Conservation (phyloP, 345 rosid species). For the Corchorus capsularis region DNA sequence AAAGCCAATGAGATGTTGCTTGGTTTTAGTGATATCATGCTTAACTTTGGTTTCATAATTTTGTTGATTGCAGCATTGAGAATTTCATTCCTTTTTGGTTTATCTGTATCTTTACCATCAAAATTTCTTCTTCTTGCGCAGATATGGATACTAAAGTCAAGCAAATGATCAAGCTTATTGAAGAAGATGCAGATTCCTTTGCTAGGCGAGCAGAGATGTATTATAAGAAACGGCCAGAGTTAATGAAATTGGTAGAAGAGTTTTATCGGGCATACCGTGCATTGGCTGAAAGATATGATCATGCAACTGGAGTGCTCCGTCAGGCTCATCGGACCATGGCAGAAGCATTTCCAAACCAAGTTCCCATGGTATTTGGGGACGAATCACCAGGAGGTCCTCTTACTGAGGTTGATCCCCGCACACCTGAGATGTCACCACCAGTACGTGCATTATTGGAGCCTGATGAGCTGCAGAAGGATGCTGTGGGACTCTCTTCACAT, state of each 20-base stretch:
- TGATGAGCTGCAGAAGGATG: slow-evolving; percentile 61
- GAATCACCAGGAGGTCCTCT: slow-evolving; percentile 54
- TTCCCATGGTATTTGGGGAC: slow-evolving; percentile 62
- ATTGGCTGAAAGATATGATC: slow-evolving; percentile 95
- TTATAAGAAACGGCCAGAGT: slow-evolving; percentile 95
- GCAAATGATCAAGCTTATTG: slow-evolving; percentile 95
- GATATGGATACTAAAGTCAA: slow-evolving; percentile 96
- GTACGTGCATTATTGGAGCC: slow-evolving; percentile 53
- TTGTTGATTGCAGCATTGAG: neutral
- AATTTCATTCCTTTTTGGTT: neutral
- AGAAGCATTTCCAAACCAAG: slow-evolving; percentile 93
- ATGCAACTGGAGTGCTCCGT: slow-evolving; percentile 89
- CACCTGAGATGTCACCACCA: slow-evolving; percentile 66
- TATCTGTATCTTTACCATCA: neutral
- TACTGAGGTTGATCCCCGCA: slow-evolving; percentile 62
- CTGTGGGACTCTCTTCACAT: slow-evolving; percentile 51
- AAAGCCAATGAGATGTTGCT: neutral
- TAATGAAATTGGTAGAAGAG: slow-evolving; percentile 97
- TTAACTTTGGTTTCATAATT: neutral
- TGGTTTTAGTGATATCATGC: neutral
- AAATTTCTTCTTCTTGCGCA: slow-evolving; percentile 38
- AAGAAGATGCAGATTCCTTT: slow-evolving; percentile 99
- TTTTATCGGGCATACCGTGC: slow-evolving; percentile 97
- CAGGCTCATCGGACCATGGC: slow-evolving; percentile 94
- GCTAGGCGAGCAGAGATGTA: slow-evolving; percentile 99